Evolutionary conservation across 148 eudicot species (phyloP).

Genomic region (Suaeda aralocaspica): DNA sequence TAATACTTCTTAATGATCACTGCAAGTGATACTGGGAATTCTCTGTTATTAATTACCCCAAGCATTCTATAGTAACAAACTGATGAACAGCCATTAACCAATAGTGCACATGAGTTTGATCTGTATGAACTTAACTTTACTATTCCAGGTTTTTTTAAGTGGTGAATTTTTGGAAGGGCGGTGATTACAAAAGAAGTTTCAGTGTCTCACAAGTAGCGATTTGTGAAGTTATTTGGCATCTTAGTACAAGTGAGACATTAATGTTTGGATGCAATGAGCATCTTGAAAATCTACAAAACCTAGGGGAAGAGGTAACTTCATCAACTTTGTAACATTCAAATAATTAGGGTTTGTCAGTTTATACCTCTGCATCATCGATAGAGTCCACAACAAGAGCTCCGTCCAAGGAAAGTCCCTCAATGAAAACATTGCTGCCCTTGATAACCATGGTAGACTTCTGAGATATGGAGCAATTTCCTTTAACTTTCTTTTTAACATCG

Average conservation of each 20-base stretch:
- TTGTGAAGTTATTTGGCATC: neutral
- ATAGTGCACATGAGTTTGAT: too few species aligned
- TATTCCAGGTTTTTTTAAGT: too few species aligned
- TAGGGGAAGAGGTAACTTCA: neutral
- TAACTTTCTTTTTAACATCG: conserved; percentile 62
- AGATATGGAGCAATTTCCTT: conserved; percentile 52
- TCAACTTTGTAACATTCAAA: neutral
- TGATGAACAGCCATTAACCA: too few species aligned
- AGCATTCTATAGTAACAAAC: too few species aligned
- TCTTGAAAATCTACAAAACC: neutral
- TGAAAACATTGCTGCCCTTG: conserved; percentile 51
- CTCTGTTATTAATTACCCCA: too few species aligned
- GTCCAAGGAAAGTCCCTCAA: conserved; percentile 73
- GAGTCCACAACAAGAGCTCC: conserved; percentile 73
- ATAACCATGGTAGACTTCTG: conserved; percentile 78
- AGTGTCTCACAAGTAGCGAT: neutral
- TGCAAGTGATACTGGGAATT: too few species aligned
- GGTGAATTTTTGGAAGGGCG: neutral
- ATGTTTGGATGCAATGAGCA: neutral
- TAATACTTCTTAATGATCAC: too few species aligned
- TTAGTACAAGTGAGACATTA: neutral
- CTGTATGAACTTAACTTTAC: too few species aligned
- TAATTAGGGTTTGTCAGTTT: neutral
- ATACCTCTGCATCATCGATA: conserved; percentile 80
- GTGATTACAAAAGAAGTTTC: neutral